Evolutionary conservation across 257 asterid genomes (phyloP).

Genomic region (Sherardia arvensis): DNA sequence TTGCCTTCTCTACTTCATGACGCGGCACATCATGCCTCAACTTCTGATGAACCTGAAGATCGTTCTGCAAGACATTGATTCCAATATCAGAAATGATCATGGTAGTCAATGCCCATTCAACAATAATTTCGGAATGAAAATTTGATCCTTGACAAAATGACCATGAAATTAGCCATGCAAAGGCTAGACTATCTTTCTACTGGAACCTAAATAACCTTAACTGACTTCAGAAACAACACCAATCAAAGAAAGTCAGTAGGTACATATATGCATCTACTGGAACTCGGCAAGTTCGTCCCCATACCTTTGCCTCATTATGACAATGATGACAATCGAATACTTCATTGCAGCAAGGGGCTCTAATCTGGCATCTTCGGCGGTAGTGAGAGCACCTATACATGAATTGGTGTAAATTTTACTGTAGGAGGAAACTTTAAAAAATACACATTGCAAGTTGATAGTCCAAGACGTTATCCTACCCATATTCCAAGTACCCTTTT

Average conservation of each 20-base stretch:
- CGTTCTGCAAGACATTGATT: slow-evolving; percentile 37
- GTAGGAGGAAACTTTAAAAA: not conserved
- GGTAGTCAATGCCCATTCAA: not conserved
- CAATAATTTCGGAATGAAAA: not conserved
- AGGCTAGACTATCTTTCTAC: not conserved
- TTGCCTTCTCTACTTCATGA: slow-evolving; percentile 59
- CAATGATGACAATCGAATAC: slow-evolving; percentile 83
- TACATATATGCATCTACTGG: no score
- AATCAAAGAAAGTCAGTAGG: not conserved
- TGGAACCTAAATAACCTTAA: not conserved
- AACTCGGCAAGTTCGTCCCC: slow-evolving; percentile 7
- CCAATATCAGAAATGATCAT: not conserved
- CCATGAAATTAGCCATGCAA: not conserved
- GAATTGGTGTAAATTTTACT: not conserved
- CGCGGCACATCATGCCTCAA: slow-evolving; percentile 78
- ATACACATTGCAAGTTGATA: not conserved
- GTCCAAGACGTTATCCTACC: slow-evolving; percentile 38
- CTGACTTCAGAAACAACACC: not conserved
- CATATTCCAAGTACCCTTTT: slow-evolving; percentile 57
- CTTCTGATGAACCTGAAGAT: slow-evolving; percentile 41
- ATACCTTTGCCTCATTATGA: slow-evolving; percentile 84
- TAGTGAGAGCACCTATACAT: slow-evolving; percentile 67
- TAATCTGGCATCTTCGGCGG: slow-evolving; percentile 71
- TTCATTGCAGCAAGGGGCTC: slow-evolving; percentile 85
- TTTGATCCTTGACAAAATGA: not conserved